A percentile compares a stretch with the other conserved stretches of the same genome.
These are phyloP conservation scores for Juncus inflexus DNA, from an alignment of 176 grass and related monocot genomes.

Conservation along the genomic window DNA sequence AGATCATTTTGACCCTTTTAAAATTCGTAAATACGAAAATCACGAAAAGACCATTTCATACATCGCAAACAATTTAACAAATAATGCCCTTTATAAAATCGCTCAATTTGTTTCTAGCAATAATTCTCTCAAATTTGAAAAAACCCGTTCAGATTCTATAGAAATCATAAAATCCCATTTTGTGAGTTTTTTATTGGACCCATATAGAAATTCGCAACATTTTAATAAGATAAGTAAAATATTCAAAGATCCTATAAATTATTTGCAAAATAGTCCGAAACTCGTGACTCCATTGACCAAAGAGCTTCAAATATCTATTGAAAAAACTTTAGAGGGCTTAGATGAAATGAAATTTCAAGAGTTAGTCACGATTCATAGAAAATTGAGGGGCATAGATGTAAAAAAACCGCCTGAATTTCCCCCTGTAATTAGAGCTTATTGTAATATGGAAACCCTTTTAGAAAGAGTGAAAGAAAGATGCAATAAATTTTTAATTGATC, in stretches of 20 bases:
- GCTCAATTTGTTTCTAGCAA: slow-evolving; percentile 28
- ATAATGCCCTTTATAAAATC: slow-evolving; percentile 25
- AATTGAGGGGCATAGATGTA: slow-evolving; percentile 23
- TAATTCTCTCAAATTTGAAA: slow-evolving; percentile 26
- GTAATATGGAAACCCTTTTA: slow-evolving; percentile 13
- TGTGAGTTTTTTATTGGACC: slow-evolving; percentile 8
- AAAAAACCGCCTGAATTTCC: slow-evolving; percentile 24
- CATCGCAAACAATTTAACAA: slow-evolving; percentile 19
- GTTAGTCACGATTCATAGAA: slow-evolving; percentile 30
- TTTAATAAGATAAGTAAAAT: slow-evolving; percentile 21
- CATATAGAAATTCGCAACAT: slow-evolving; percentile 5
- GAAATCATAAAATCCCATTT: slow-evolving; percentile 30
- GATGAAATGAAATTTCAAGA: slow-evolving; percentile 33
- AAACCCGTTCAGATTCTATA: slow-evolving; percentile 21
- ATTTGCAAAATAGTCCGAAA: slow-evolving; percentile 2
- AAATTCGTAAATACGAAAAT: slow-evolving; percentile 8
- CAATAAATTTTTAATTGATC: not conserved
- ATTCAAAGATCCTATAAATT: slow-evolving; percentile 19
- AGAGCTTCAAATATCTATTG: slow-evolving; percentile 22
- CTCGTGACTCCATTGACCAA: slow-evolving; percentile 14
- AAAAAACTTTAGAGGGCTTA: slow-evolving; percentile 27
- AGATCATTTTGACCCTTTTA: slow-evolving; percentile 23
- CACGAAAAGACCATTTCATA: slow-evolving; percentile 23
- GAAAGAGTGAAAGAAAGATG: slow-evolving; percentile 20
- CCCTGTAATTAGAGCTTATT: not conserved